Conservation (phyloP, 176 grass and related monocot genomes). For the Pharus latifolius region DNA sequence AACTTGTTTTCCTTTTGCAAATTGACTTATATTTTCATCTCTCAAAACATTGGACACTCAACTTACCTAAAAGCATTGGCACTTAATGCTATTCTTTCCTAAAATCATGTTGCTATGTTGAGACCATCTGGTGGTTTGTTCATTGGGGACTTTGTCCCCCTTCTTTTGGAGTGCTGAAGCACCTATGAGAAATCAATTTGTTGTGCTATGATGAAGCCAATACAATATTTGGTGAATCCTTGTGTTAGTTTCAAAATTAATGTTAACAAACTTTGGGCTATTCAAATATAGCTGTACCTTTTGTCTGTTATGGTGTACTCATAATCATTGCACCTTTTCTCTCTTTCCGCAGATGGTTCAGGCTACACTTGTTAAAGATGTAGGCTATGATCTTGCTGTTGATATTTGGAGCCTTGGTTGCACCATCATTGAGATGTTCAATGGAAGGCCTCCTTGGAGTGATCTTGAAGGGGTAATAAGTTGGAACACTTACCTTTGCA, state of each 20-base stretch:
- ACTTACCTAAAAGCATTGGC: no score
- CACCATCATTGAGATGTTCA: constrained; percentile 93
- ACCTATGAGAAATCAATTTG: not conserved
- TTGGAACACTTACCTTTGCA: constrained; percentile 21
- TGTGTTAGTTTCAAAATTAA: not conserved
- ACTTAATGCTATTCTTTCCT: no score
- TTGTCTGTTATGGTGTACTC: no score
- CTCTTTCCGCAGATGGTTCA: constrained; percentile 68
- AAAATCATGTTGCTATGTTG: no score
- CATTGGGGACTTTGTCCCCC: no score
- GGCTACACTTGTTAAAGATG: constrained; percentile 63
- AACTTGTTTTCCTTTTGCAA: no score
- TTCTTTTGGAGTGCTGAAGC: not conserved
- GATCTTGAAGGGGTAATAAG: constrained; percentile 84
- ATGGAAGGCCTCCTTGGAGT: constrained; percentile 92
- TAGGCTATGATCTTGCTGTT: constrained; percentile 78
- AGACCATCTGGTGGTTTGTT: no score
- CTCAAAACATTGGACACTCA: no score
- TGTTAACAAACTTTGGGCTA: constrained; percentile 4
- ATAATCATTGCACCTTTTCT: constrained; percentile 7
- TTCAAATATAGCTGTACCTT: not conserved
- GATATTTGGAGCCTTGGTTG: constrained; percentile 99
- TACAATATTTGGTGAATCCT: not conserved
- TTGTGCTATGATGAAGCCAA: not conserved
- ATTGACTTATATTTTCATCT: no score